Base-by-base conservation (phyloP, 495 filamentous ascomycete genomes). In the Tuber microsphaerosporum region DNA sequence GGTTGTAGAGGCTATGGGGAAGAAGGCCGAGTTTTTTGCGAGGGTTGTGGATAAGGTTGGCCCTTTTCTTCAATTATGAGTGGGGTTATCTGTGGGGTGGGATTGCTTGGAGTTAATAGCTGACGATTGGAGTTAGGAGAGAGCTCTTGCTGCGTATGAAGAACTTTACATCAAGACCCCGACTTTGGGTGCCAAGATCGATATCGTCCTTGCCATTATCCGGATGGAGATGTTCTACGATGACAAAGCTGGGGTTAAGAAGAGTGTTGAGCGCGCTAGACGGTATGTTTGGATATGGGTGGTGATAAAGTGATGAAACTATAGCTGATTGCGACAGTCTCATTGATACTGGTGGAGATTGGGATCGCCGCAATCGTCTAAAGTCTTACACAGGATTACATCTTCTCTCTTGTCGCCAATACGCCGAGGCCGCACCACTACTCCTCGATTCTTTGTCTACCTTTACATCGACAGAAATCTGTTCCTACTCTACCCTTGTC, bases 381-480 rank as follows among this genome's bases (percentile, higher is more conserved):
- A 99, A 99, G 89, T 96, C 95, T 73, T 99, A 99, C 88, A 93
- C 97, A 84, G 95, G 95, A 76, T 86, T 99, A 44, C 92, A 97
- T 83, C 88, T 97, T 16, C 91, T 99, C 75, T 97, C 94, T 44
- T 89, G 92, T 72, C 93, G 95, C 69, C 93, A 93, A 72, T 94
- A 97, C 86, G 91, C 89, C 83, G 86, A 92, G 71, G 94, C 93
- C 43, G 95, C 96, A 9, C 96, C 96, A 68, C 88, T 97, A 10
- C 91, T 99, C 42, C 92, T 99, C 73, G 95, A 99, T 86, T 94
- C 92, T 82, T 86, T 99, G 75, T 97, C 94, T 39, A 99, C 95
- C n/a, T 99, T 99, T 84, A 99, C 95, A 71, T 97, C 93, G 81
- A 97, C 96, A 86, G 95, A 99, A 85, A 88, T 99, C 45, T 99